Conservation (phyloP, 176 grass and related monocot species). For the Ampelocalamus luodianensis region DNA sequence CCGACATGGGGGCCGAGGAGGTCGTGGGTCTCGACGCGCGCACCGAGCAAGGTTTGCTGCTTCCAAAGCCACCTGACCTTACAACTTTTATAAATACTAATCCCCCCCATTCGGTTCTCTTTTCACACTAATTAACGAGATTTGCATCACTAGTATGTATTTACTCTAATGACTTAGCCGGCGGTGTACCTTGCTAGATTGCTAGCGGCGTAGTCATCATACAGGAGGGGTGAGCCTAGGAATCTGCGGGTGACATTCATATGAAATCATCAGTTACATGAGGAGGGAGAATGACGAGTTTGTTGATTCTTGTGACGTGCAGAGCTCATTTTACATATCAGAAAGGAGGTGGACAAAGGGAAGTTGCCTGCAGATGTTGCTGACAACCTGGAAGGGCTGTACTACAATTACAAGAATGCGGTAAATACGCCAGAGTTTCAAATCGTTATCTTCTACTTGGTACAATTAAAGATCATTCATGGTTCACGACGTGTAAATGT, state of each 20-base stretch:
- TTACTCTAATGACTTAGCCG: background rate
- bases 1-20: conserved; percentile 85
- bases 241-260: background rate
- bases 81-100: background rate
- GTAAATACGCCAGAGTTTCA: conserved; percentile 35
- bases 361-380: conserved; percentile 74
- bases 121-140: background rate
- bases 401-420: conserved; percentile 76
- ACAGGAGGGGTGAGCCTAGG: background rate
- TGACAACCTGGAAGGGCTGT: conserved; percentile 69
- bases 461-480: background rate
- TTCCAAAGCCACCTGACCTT: conserved; percentile 1
- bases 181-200: background rate
- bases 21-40: conserved; percentile 66
- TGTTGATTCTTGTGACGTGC: background rate
- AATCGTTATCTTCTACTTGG: background rate
- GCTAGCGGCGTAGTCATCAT: no score
- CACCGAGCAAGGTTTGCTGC: conserved; percentile 65
- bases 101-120: background rate
- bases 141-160: background rate
- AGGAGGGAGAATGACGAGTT: background rate
- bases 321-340: conserved; percentile 79
- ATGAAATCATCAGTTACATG: background rate
- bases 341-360: conserved; percentile 66
- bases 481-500: background rate